phyloP scores from a whole-genome alignment of 1,284 basidiomycete species.

The Sphagnurus paluster region DNA sequence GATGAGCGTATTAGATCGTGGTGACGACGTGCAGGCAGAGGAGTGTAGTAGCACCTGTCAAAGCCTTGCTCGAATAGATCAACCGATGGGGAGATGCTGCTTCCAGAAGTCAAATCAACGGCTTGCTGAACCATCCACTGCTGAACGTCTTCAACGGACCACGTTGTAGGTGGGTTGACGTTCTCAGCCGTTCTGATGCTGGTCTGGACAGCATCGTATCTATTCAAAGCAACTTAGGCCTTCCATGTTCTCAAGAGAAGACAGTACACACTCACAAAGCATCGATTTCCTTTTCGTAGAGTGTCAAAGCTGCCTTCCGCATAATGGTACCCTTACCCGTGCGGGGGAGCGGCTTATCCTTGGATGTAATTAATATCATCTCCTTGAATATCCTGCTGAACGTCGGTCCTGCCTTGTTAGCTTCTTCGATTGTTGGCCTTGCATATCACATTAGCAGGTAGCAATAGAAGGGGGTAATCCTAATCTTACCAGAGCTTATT shows the following conservation, averaged over 20 bases:
- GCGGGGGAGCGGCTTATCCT: slow-evolving; percentile 34
- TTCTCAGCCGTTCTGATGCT: slow-evolving; percentile 12
- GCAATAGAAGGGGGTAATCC: no score
- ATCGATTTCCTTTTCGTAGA: slow-evolving; percentile 35
- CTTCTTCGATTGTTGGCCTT: slow-evolving; percentile 39
- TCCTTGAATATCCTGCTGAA: slow-evolving; percentile 44
- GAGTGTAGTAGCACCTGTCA: slow-evolving; percentile 27
- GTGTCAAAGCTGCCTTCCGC: slow-evolving; percentile 33
- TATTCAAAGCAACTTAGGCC: not conserved
- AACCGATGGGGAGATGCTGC: slow-evolving; percentile 8
- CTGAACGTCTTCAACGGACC: slow-evolving; percentile 18
- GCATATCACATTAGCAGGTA: not conserved
- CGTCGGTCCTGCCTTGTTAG: slow-evolving; percentile 35
- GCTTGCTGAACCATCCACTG: slow-evolving; percentile 26
- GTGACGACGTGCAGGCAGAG: not conserved
- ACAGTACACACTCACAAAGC: slow-evolving; percentile 27
- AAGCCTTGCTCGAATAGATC: slow-evolving; percentile 35
- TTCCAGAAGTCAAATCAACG: slow-evolving; percentile 15
- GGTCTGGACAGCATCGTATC: slow-evolving; percentile 25
- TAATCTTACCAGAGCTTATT: slow-evolving; percentile 36
- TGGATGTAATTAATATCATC: slow-evolving; percentile 34
- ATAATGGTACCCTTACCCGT: slow-evolving; percentile 39
- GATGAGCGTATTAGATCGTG: not conserved
- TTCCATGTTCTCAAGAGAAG: not conserved
- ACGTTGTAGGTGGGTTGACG: slow-evolving; percentile 19